A percentile compares a stretch with the other conserved stretches of the same genome.
phyloP scores from a whole-genome alignment of 352 stramenopile genomes.

The Phytophthora constricta region DNA sequence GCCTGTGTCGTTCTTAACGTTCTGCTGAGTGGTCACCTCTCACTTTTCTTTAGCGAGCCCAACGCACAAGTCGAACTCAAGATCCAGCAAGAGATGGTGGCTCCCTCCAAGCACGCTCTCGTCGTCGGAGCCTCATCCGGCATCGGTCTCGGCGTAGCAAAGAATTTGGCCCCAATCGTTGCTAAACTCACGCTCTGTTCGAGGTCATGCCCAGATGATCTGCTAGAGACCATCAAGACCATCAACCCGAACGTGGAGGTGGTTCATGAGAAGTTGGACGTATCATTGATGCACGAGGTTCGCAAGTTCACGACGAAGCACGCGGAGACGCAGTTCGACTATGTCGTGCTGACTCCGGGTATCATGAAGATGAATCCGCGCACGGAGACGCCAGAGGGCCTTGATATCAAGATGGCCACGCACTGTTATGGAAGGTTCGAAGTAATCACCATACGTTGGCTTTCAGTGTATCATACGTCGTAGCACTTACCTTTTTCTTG shows the following conservation, averaged over 20 bases:
- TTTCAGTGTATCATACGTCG: too few relatives aligned
- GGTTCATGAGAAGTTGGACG: constrained; percentile 21
- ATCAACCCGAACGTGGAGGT: constrained; percentile 24
- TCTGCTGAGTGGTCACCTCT: too few relatives aligned
- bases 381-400: constrained; percentile 27
- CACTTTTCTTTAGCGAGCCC: too few relatives aligned
- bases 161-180: constrained; percentile 27
- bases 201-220: constrained; percentile 12
- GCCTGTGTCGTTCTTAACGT: too few relatives aligned
- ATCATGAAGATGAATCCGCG: constrained; percentile 8
- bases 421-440: constrained; percentile 13
- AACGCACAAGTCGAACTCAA: too few relatives aligned
- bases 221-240: constrained; percentile 13
- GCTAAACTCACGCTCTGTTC: constrained; percentile 29
- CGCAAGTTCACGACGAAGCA: constrained; percentile 18
- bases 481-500: too few relatives aligned
- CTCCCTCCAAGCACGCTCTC: constrained; percentile 28
- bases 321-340: constrained; percentile 17
- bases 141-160: constrained; percentile 23
- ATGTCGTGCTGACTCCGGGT: constrained; percentile 6
- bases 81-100: constrained; percentile 22
- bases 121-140: constrained; percentile 33
- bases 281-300: constrained; percentile 23
- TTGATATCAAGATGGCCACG: constrained; percentile 28
- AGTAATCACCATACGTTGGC: too few relatives aligned